A percentile compares a stretch with the other conserved stretches of the same genome.
Conservation (phyloP, 2,329 filamentous ascomycete genomes). For the Nothomitra cinnamomea region DNA sequence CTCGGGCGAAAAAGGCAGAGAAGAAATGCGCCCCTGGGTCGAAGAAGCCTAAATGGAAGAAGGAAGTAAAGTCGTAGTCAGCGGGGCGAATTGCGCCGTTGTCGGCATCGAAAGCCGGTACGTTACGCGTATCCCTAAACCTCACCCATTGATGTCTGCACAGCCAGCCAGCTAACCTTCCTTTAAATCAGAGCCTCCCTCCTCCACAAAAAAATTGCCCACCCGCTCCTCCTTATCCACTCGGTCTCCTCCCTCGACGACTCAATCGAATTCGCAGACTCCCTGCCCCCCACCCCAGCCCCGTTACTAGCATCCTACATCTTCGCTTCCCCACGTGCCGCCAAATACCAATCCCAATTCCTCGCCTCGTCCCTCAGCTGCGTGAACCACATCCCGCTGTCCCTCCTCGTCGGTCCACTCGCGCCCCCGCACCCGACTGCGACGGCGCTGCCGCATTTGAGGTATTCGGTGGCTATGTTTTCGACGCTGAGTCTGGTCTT, state of each 20-base stretch:
- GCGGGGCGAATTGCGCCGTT: conserved; percentile 4
- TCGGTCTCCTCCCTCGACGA: conserved; percentile 34
- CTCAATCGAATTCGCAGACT: conserved; percentile 30
- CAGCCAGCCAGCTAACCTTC: too few species aligned
- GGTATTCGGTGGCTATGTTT: conserved; percentile 29
- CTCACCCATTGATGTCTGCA: background rate
- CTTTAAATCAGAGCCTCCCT: conserved; percentile 16
- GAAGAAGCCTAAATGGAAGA: conserved; percentile 1
- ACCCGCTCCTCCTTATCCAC: conserved; percentile 29
- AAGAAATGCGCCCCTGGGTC: background rate
- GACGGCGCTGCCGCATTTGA: conserved; percentile 15
- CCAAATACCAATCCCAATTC: conserved; percentile 44
- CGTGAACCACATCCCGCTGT: conserved; percentile 39
- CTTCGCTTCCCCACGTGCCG: conserved; percentile 31
- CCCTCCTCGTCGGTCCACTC: conserved; percentile 30
- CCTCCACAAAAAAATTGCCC: conserved; percentile 23
- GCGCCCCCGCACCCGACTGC: conserved; percentile 17
- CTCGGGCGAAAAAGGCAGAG: conserved; percentile 17
- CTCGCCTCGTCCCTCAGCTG: conserved; percentile 32
- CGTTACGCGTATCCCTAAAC: background rate
- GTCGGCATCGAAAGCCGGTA: conserved; percentile 17
- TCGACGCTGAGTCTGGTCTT: conserved; percentile 11
- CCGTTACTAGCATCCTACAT: conserved; percentile 32
- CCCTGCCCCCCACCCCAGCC: conserved; percentile 12
- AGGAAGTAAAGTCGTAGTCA: conserved; percentile 9